A percentile compares a stretch with the other conserved stretches of the same genome.
phyloP scores from a whole-genome alignment of 176 grass and related monocot genomes.

The Leersia perrieri region DNA sequence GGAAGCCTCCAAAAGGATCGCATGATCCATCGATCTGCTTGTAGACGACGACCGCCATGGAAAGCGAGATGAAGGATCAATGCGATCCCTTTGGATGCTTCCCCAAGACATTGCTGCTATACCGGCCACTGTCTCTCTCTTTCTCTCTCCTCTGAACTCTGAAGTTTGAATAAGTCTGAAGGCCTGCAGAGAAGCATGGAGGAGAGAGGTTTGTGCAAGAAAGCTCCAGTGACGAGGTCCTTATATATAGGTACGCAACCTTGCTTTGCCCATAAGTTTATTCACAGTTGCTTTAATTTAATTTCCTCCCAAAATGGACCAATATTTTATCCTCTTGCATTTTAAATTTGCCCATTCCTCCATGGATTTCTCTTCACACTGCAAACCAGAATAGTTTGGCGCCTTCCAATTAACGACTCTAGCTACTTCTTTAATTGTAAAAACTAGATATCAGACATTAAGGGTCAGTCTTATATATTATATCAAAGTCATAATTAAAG shows the following conservation, averaged over 20 bases:
- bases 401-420: background rate
- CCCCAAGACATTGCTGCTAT: slow-evolving; percentile 43
- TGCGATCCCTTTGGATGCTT: slow-evolving; percentile 89
- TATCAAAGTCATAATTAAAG: background rate
- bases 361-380: background rate
- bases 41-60: background rate
- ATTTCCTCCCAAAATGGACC: slow-evolving; percentile 29
- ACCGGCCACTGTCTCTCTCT: background rate
- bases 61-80: slow-evolving; percentile 53
- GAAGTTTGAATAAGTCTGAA: background rate
- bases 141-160: slow-evolving; percentile 9
- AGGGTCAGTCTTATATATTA: background rate
- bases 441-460: background rate
- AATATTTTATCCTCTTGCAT: slow-evolving; percentile 20
- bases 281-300: slow-evolving; percentile 30
- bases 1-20: slow-evolving; percentile 78
- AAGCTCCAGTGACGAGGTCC: slow-evolving; percentile 44
- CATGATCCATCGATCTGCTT: slow-evolving; percentile 45
- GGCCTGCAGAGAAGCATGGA: background rate
- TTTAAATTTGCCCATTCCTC: slow-evolving; percentile 4
- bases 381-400: background rate
- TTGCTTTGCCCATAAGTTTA: slow-evolving; percentile 37
- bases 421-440: background rate
- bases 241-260: slow-evolving; percentile 57
- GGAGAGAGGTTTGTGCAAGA: slow-evolving; percentile 41